A percentile compares a stretch with the other conserved stretches of the same genome.
phyloP scores from a whole-genome alignment of 257 asterid species.

The Henckelia pumila region DNA sequence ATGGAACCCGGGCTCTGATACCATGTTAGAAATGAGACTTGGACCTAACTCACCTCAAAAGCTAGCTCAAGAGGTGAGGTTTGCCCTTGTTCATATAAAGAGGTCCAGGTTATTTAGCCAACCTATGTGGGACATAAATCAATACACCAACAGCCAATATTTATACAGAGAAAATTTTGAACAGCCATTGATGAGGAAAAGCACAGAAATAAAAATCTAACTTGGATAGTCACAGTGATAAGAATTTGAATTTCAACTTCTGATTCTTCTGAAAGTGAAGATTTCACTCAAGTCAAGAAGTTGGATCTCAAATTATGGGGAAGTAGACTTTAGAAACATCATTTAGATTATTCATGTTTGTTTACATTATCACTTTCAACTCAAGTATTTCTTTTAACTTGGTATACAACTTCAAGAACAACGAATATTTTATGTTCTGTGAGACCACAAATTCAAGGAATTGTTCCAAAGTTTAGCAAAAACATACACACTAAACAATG shows the following conservation, averaged over 20 bases:
- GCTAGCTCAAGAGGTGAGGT: too few species aligned
- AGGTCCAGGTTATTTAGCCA: too few species aligned
- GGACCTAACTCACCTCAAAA: too few species aligned
- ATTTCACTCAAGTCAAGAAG: not conserved
- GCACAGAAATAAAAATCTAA: not conserved
- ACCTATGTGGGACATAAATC: too few species aligned
- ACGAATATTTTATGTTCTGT: not conserved
- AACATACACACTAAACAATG: not conserved
- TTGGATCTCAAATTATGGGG: not conserved
- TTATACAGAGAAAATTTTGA: not conserved
- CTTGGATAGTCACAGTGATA: not conserved
- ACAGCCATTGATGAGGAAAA: not conserved
- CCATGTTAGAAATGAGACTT: too few species aligned
- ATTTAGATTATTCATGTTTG: not conserved
- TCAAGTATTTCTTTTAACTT: too few species aligned
- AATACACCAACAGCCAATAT: too few species aligned
- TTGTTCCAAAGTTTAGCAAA: not conserved
- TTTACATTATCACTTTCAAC: too few species aligned
- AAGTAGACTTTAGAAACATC: not conserved
- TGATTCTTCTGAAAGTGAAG: not conserved
- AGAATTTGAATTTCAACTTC: not conserved
- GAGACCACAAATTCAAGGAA: not conserved
- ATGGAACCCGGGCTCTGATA: too few species aligned
- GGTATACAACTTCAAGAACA: too few species aligned
- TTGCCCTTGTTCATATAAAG: too few species aligned